Percentiles rank a stretch among this genome's conserved stretches.
Conservation (phyloP, 2,329 filamentous ascomycete genomes). For the Alternaria panax region DNA sequence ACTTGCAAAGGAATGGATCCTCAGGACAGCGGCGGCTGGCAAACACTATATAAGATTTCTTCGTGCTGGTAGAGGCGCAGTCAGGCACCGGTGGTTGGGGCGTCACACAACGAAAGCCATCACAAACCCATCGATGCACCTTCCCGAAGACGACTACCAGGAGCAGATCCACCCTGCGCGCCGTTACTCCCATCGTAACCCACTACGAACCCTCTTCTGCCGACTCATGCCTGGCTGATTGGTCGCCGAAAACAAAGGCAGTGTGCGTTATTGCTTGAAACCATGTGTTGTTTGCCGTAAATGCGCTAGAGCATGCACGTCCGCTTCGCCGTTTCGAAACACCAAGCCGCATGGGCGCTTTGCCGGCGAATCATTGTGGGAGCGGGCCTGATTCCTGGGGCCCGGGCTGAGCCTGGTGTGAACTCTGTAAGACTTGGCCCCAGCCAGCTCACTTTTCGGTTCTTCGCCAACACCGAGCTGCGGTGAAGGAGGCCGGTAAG, state of each 20-base stretch:
- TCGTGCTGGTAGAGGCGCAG: slow-evolving; percentile 20
- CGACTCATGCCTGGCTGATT: slow-evolving; percentile 6
- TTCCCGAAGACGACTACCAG: background rate
- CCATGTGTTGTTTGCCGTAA: slow-evolving; percentile 20
- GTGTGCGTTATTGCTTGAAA: slow-evolving; percentile 15
- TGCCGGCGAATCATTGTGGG: slow-evolving; percentile 25
- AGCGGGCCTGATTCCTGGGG: slow-evolving; percentile 17
- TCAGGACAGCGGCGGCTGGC: slow-evolving; percentile 9
- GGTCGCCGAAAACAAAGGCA: slow-evolving; percentile 4
- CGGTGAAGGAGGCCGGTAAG: background rate
- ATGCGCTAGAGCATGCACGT: slow-evolving; percentile 8
- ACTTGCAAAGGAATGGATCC: background rate
- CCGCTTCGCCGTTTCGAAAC: slow-evolving; percentile 31
- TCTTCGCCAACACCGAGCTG: slow-evolving; percentile 2
- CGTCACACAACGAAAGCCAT: slow-evolving; percentile 12
- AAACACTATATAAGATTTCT: slow-evolving; percentile 24
- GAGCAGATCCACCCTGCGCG: slow-evolving; percentile 6
- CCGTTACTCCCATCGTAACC: background rate
- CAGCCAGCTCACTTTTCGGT: slow-evolving; percentile 6
- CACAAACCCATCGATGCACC: slow-evolving; percentile 2
- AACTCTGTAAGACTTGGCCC: slow-evolving; percentile 15
- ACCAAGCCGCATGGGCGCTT: slow-evolving; percentile 21
- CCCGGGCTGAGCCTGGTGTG: slow-evolving; percentile 11
- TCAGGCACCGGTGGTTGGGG: slow-evolving; percentile 20
- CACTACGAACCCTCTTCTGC: background rate